Base-by-base conservation (phyloP, 148 eudicot genomes). In the Nepenthes gracilis region DNA sequence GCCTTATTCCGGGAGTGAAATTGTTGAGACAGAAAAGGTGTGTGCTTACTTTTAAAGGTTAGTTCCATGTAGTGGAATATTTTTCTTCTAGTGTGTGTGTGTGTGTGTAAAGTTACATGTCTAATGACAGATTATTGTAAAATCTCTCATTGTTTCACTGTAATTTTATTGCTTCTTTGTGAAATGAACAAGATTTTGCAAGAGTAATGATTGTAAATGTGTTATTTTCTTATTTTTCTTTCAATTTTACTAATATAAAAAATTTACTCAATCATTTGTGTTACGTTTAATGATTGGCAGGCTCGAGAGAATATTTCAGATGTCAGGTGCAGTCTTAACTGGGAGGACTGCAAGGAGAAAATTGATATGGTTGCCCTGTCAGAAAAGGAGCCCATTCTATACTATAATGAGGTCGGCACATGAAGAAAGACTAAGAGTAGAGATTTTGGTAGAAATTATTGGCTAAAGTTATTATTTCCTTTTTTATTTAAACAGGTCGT, bases 1-100 rank as follows among this genome's bases (percentile, higher is more conserved):
- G 36, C 98, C 98, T 57, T 93, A 93, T 68, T 66, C 77, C 79
- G 98, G 98, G 63, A 88, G 91, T 73, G 87, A 77, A 79, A 66
- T 64, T 69, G 62, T 80, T 64, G 94, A 92, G 67, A 67, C 66
- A 49, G 69, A 63, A 55, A 61, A 88, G 95, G 94, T 91, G 59
- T 66, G 72, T 58, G 58, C 61, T 67, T 54, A 35, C 60, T 67
- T 58, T 9, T 10, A 33, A 1, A 13, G 23, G 35, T 36, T 23
- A 54, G 49, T 10, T 63, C 55, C 4, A 36, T 47, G 9, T 2
- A 38, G 9, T 7, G n/a, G 1, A 14, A 14, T 6, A 14, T 35
- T 9, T 33, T 49, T 49, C 2, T 11, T 49, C 53, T 23, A 23
- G 23, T 23, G 23, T 23, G 23, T 23, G 23, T 23, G 23, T 23